Conservation (phyloP, 257 asterid species). For the Asclepias syriaca region DNA sequence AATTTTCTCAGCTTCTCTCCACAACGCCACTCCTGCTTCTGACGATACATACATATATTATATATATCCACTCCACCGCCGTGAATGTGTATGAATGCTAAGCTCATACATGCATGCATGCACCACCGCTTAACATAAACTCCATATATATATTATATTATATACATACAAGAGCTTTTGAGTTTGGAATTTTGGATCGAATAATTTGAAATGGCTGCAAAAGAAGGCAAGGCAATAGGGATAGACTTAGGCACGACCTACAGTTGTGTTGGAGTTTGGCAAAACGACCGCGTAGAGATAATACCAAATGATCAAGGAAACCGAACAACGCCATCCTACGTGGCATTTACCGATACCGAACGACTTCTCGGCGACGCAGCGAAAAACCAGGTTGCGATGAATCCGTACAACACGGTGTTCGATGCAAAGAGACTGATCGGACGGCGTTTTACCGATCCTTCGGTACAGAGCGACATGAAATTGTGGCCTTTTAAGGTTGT, state of each 20-base stretch:
- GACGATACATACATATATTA: too few relatives aligned
- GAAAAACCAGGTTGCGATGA: slow-evolving; percentile 53
- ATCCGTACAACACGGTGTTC: slow-evolving; percentile 59
- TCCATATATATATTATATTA: too few relatives aligned
- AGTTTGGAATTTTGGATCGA: background rate
- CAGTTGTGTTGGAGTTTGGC: slow-evolving; percentile 66
- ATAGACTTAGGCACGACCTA: slow-evolving; percentile 61
- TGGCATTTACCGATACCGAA: slow-evolving; percentile 59
- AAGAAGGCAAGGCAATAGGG: slow-evolving; percentile 44
- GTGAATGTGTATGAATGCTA: too few relatives aligned
- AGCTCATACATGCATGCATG: too few relatives aligned
- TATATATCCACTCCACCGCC: too few relatives aligned
- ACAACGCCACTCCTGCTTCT: too few relatives aligned
- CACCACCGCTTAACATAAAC: too few relatives aligned
- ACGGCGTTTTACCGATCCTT: slow-evolving; percentile 44
- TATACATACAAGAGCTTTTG: too few relatives aligned
- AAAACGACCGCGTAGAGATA: slow-evolving; percentile 53
- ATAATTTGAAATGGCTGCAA: slow-evolving; percentile 29
- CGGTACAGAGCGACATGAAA: slow-evolving; percentile 48
- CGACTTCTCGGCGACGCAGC: slow-evolving; percentile 56
- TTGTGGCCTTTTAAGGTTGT: slow-evolving; percentile 56
- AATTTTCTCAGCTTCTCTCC: too few relatives aligned
- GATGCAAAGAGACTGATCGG: slow-evolving; percentile 59
- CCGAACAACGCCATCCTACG: slow-evolving; percentile 58
- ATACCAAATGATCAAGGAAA: slow-evolving; percentile 62